Conservation (phyloP, 148 eudicot genomes). For the Arbutus unedo region DNA sequence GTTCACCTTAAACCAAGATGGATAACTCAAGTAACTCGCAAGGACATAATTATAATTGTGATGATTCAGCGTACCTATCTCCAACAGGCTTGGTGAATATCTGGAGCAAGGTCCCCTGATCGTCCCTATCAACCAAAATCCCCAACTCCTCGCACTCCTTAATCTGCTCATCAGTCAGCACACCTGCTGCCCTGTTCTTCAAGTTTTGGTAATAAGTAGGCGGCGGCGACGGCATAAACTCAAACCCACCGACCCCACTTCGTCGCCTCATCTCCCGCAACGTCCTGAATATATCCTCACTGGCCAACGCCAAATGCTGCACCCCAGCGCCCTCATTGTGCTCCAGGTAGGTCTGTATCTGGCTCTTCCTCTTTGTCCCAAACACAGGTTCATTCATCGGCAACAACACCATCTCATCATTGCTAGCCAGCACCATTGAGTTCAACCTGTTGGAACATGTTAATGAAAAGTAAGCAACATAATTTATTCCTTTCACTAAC, state of each 20-base stretch:
- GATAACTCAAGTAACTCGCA: neutral
- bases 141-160: slow-evolving; percentile 86
- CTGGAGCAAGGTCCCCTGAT: slow-evolving; percentile 93
- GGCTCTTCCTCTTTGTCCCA: slow-evolving; percentile 93
- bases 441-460: slow-evolving; percentile 33
- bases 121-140: slow-evolving; percentile 87
- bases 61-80: slow-evolving; percentile 54
- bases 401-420: slow-evolving; percentile 66
- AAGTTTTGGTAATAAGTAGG: slow-evolving; percentile 76
- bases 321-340: slow-evolving; percentile 92
- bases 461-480: neutral
- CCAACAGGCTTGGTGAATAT: slow-evolving; percentile 92
- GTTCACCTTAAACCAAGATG: neutral
- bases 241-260: slow-evolving; percentile 75
- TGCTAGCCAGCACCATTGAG: slow-evolving; percentile 72
- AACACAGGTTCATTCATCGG: slow-evolving; percentile 85
- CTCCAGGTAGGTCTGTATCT: slow-evolving; percentile 89
- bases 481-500: neutral
- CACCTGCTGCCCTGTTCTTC: slow-evolving; percentile 62
- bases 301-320: slow-evolving; percentile 79
- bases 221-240: slow-evolving; percentile 96
- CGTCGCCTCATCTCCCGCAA: slow-evolving; percentile 88
- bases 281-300: slow-evolving; percentile 74
- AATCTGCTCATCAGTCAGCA: slow-evolving; percentile 76
- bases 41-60: neutral